These are phyloP conservation scores for Tuber microsphaerosporum DNA, from an alignment of 495 filamentous ascomycete species.

Conservation along the genomic window DNA sequence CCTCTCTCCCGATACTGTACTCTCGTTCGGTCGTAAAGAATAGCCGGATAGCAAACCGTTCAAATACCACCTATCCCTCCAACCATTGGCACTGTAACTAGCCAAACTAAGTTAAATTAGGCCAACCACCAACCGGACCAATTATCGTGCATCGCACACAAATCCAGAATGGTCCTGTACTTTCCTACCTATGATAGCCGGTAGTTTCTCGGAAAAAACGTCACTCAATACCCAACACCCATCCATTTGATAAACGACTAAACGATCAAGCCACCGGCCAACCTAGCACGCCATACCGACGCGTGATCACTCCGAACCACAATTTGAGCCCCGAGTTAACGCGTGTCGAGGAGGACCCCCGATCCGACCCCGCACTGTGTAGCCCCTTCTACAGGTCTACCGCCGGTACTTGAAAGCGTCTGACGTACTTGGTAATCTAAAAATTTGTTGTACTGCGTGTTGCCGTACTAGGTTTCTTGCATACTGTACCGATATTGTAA, in stretches of 20 bases:
- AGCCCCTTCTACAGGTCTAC: background rate
- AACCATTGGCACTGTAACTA: background rate
- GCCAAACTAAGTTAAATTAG: background rate
- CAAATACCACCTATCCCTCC: background rate
- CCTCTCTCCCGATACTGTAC: background rate
- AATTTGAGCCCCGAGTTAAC: background rate
- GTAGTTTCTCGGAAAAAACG: background rate
- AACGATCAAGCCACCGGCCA: background rate
- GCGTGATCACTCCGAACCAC: background rate
- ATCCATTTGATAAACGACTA: background rate
- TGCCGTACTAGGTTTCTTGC: background rate
- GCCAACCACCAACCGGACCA: background rate
- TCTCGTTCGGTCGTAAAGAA: background rate
- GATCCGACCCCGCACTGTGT: background rate
- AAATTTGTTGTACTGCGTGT: background rate
- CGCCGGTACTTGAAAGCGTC: background rate
- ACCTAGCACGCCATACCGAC: background rate
- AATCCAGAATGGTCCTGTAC: background rate
- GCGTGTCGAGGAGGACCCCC: background rate
- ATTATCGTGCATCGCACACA: background rate
- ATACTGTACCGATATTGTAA: background rate
- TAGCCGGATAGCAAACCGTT: background rate
- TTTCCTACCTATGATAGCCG: background rate
- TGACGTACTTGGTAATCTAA: background rate
- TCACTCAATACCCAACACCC: background rate